Evolutionary conservation across 129 eudicot genomes (phyloP).

Genomic region (Smallanthus sonchifolius): DNA sequence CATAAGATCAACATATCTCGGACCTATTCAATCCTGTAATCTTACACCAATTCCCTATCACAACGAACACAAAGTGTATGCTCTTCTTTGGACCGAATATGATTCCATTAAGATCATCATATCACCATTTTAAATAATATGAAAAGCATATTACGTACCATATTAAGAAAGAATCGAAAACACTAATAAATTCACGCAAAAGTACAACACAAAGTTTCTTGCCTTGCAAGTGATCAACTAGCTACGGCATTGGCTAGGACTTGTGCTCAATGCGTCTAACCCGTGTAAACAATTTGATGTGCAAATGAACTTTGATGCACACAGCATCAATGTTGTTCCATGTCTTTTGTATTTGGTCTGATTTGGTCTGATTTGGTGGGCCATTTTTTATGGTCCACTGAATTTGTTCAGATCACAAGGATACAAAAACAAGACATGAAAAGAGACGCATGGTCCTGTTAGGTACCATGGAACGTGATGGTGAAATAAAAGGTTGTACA

Average conservation of each 20-base stretch:
- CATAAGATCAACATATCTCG: not conserved
- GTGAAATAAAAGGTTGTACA: conserved; percentile 20
- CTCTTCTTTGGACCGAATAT: not conserved
- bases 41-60: not conserved
- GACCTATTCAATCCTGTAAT: not conserved
- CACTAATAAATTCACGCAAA: not conserved
- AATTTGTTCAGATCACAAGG: conserved; percentile 17
- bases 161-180: not conserved
- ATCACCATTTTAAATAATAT: not conserved
- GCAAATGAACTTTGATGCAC: not conserved
- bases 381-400: not conserved
- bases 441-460: not conserved
- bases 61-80: too few species aligned
- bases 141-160: not conserved
- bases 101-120: not conserved
- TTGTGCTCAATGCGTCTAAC: not conserved
- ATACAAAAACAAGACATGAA: conserved; percentile 20
- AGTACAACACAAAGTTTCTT: not conserved
- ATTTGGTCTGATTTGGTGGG: conserved; percentile 11
- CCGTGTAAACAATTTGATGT: not conserved
- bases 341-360: conserved; percentile 15
- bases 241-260: not conserved
- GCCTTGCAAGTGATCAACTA: not conserved
- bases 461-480: conserved; percentile 21
- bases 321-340: conserved; percentile 9